These are phyloP conservation scores for Chrysoporthe cubensis DNA, from an alignment of 2,329 filamentous ascomycete species.

Conservation along the genomic window DNA sequence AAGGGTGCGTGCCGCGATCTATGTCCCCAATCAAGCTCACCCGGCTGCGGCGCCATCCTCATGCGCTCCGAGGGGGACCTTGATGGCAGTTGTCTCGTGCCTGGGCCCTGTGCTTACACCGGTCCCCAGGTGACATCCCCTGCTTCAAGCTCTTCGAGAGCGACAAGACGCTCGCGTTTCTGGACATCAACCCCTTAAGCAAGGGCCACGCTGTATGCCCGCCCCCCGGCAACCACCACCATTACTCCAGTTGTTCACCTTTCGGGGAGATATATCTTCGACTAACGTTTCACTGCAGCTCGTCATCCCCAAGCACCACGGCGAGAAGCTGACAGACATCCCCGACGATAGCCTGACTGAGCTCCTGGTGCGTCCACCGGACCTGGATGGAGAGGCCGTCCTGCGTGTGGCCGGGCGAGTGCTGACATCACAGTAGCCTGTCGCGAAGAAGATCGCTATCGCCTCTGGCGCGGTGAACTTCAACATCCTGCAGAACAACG, in stretches of 20 bases:
- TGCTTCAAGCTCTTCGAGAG: constrained; percentile 96
- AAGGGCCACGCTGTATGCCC: constrained; percentile 81
- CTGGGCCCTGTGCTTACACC: constrained; percentile 23
- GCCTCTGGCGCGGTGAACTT: constrained; percentile 80
- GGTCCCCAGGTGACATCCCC: constrained; percentile 80
- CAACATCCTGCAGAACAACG: constrained; percentile 97
- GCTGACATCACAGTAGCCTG: constrained; percentile 53
- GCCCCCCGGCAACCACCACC: neutral
- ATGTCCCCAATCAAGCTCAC: neutral
- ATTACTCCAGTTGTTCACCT: neutral
- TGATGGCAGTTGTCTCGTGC: neutral
- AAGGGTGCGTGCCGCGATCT: constrained; percentile 63
- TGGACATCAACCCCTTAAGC: constrained; percentile 91
- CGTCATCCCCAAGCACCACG: constrained; percentile 94
- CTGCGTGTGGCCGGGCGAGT: neutral
- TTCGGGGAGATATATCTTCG: neutral
- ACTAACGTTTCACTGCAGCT: constrained; percentile 59
- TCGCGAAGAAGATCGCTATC: constrained; percentile 83
- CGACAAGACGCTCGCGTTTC: constrained; percentile 90
- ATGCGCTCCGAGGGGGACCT: neutral
- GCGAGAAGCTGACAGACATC: constrained; percentile 87
- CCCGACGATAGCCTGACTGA: constrained; percentile 86
- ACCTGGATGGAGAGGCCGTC: neutral
- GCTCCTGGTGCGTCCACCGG: constrained; percentile 66
- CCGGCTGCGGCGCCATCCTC: neutral